Conservation (phyloP, 371 early-diverging fungal species). For the Batrachochytrium dendrobatidis region DNA sequence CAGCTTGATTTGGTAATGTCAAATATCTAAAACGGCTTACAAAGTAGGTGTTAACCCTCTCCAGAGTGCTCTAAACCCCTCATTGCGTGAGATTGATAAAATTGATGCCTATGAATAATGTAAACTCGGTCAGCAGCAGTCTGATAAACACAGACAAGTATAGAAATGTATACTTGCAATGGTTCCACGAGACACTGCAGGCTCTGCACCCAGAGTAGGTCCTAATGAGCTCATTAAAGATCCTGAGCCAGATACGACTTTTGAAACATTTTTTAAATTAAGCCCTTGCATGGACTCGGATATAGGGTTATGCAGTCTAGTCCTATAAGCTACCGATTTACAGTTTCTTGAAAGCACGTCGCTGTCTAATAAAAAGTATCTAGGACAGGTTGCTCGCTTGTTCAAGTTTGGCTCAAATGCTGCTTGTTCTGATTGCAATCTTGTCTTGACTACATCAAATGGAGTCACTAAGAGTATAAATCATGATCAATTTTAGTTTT, state of each 20-base stretch:
- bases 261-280: neutral
- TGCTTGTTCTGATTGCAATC: slow-evolving; percentile 61
- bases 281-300: too few relatives aligned
- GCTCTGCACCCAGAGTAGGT: neutral
- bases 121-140: slow-evolving; percentile 10
- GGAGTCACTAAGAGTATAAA: slow-evolving; percentile 64
- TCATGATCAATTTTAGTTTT: neutral
- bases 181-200: neutral
- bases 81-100: slow-evolving; percentile 65
- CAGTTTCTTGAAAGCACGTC: too few relatives aligned
- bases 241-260: neutral
- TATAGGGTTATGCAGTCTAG: too few relatives aligned
- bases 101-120: slow-evolving; percentile 59
- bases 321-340: too few relatives aligned
- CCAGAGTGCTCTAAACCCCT: slow-evolving; percentile 76
- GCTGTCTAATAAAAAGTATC: neutral
- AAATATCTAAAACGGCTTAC: slow-evolving; percentile 14
- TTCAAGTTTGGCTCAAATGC: neutral
- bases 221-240: neutral
- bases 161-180: neutral
- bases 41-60: slow-evolving; percentile 81
- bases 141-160: neutral
- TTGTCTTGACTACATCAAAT: slow-evolving; percentile 87
- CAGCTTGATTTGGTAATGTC: neutral
- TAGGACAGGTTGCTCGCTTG: neutral